These are phyloP conservation scores for Leccinum pachyderme DNA, from an alignment of 1,284 basidiomycete genomes.

Conservation along the genomic window DNA sequence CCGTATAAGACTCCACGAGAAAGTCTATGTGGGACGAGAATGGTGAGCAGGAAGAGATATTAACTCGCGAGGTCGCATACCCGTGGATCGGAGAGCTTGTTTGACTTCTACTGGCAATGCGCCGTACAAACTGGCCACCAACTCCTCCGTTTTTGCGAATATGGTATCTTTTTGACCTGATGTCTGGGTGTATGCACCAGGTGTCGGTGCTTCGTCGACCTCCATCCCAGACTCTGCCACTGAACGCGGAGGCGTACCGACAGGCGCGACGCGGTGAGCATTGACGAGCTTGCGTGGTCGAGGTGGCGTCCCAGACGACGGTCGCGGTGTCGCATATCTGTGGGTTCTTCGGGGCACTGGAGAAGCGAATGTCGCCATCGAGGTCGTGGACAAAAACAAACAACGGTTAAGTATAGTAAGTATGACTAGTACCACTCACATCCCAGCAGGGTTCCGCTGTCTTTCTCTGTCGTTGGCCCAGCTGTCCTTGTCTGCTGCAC, in stretches of 20 bases:
- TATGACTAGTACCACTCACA: slow-evolving; percentile 10
- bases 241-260: slow-evolving; percentile 34
- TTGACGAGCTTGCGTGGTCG: slow-evolving; percentile 27
- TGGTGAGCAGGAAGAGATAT: not conserved
- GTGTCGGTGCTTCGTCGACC: slow-evolving; percentile 52
- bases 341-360: slow-evolving; percentile 48
- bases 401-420: not conserved
- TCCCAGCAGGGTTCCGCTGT: slow-evolving; percentile 48
- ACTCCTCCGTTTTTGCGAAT: slow-evolving; percentile 72
- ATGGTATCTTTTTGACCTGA: slow-evolving; percentile 42
- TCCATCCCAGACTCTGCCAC: slow-evolving; percentile 56
- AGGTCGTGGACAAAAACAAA: slow-evolving; percentile 13
- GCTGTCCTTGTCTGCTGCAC: slow-evolving; percentile 66
- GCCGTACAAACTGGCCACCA: slow-evolving; percentile 67
- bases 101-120: slow-evolving; percentile 71
- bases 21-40: slow-evolving; percentile 50
- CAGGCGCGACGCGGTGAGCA: slow-evolving; percentile 22
- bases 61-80: slow-evolving; percentile 35
- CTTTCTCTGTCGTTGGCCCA: slow-evolving; percentile 63
- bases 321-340: slow-evolving; percentile 37
- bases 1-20: slow-evolving; percentile 61
- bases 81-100: slow-evolving; percentile 64
- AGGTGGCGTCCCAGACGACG: slow-evolving; percentile 39
- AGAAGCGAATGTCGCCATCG: slow-evolving; percentile 36
- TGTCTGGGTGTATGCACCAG: slow-evolving; percentile 34